Percentiles rank a stretch among this genome's conserved stretches.
These are phyloP conservation scores for Fusarium agapanthi DNA, from an alignment of 2,329 filamentous ascomycete species.

Conservation along the genomic window DNA sequence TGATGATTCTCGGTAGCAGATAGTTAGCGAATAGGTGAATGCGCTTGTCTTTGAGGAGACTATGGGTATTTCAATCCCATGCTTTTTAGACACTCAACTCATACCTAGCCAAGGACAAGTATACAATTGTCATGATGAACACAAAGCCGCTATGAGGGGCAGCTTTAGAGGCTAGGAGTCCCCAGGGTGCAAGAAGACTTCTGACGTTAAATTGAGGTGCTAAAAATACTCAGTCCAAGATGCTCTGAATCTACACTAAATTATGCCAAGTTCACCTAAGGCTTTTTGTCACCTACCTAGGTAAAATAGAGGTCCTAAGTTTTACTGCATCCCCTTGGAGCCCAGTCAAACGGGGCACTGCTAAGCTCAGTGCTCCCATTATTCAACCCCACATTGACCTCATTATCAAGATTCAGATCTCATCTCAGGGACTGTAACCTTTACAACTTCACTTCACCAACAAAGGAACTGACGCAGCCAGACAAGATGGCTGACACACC, in stretches of 20 bases:
- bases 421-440: background rate
- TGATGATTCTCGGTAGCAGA: background rate
- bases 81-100: background rate
- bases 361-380: constrained; percentile 33
- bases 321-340: background rate
- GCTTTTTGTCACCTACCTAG: no score
- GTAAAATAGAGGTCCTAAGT: no score
- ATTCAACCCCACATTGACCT: constrained; percentile 42
- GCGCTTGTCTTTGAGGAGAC: no score
- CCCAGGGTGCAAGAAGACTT: no score
- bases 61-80: accelerated
- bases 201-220: no score
- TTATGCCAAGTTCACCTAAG: no score
- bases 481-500: constrained; percentile 43
- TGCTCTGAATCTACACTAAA: no score
- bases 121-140: constrained; percentile 19
- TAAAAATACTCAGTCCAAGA: no score
- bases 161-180: constrained; percentile 10
- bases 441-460: constrained; percentile 15
- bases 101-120: background rate
- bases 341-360: constrained; percentile 33
- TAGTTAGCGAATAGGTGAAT: background rate
- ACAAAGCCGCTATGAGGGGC: constrained; percentile 24
- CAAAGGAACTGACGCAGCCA: background rate
- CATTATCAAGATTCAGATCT: constrained; percentile 26